These are phyloP conservation scores for Aspergillus alliaceus DNA, from an alignment of 2,329 filamentous ascomycete genomes.

Conservation along the genomic window DNA sequence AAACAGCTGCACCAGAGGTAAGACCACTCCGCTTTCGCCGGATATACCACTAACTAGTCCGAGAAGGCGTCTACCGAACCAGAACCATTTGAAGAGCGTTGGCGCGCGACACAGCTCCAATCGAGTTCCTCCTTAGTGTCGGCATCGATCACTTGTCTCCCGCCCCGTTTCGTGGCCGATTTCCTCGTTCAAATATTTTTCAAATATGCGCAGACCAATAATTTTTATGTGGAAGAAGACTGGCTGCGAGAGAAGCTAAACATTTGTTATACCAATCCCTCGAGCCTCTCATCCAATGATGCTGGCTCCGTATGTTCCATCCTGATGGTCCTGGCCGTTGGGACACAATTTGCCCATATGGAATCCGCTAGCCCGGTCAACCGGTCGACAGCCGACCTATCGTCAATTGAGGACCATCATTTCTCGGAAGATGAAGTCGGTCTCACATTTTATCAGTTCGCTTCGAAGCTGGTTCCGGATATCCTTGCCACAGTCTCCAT, in stretches of 20 bases:
- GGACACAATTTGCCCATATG: conserved; percentile 47
- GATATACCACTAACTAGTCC: conserved; percentile 5
- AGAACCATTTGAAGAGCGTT: conserved; percentile 44
- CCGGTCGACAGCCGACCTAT: conserved; percentile 24
- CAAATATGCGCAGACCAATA: conserved; percentile 45
- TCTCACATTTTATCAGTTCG: conserved; percentile 58
- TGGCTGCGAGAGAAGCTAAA: conserved; percentile 43
- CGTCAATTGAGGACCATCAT: conserved; percentile 32
- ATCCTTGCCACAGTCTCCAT: conserved; percentile 58
- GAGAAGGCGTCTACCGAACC: conserved; percentile 35
- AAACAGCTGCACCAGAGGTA: conserved; percentile 38
- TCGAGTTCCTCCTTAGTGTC: conserved; percentile 40
- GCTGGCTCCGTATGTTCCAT: conserved; percentile 43
- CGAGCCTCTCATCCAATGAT: conserved; percentile 37
- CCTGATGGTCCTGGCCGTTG: conserved; percentile 45
- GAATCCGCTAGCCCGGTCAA: conserved; percentile 40
- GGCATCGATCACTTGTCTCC: conserved; percentile 40
- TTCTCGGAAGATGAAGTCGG: conserved; percentile 56
- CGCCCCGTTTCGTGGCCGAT: conserved; percentile 45
- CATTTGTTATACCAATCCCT: conserved; percentile 38
- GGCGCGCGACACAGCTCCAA: conserved; percentile 44
- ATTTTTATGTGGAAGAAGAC: conserved; percentile 45
- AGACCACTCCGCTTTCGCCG: neutral
- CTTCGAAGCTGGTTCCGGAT: conserved; percentile 56
- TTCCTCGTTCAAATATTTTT: conserved; percentile 46